These are phyloP conservation scores for Pyrus communis DNA, from an alignment of 306 rosid species.

Conservation along the genomic window DNA sequence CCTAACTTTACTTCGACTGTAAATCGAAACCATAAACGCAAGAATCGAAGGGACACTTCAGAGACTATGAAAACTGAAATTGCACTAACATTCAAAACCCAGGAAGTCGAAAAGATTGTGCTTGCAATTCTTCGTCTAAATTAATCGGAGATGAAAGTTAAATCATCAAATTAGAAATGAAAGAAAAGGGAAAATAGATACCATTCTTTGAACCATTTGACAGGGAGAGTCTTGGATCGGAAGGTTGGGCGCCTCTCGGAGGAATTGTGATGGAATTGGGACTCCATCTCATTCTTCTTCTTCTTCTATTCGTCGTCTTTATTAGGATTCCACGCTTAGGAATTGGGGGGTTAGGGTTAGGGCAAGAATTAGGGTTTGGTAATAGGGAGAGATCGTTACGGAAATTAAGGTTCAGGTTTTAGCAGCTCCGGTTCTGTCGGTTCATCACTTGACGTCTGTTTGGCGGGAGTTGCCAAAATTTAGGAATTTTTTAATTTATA, in stretches of 20 bases:
- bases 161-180: background rate
- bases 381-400: background rate
- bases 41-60: background rate
- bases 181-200: background rate
- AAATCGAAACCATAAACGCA: background rate
- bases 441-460: background rate
- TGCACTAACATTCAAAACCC: background rate
- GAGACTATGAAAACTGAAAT: background rate
- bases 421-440: background rate
- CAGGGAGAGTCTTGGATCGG: constrained; percentile 65
- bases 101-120: background rate
- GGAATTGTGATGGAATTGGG: constrained; percentile 50
- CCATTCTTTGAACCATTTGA: constrained; percentile 84
- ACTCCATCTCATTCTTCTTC: constrained; percentile 46
- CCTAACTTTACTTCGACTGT: background rate
- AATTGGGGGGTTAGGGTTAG: constrained; percentile 6
- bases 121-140: background rate
- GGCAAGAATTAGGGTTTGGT: background rate
- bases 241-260: constrained; percentile 65
- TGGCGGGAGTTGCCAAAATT: background rate
- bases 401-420: background rate
- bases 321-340: background rate
- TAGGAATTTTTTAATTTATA: too few relatives aligned
- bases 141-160: background rate
- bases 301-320: background rate